Conservation (phyloP, 495 filamentous ascomycete species). For the Penicillium cinerascens region DNA sequence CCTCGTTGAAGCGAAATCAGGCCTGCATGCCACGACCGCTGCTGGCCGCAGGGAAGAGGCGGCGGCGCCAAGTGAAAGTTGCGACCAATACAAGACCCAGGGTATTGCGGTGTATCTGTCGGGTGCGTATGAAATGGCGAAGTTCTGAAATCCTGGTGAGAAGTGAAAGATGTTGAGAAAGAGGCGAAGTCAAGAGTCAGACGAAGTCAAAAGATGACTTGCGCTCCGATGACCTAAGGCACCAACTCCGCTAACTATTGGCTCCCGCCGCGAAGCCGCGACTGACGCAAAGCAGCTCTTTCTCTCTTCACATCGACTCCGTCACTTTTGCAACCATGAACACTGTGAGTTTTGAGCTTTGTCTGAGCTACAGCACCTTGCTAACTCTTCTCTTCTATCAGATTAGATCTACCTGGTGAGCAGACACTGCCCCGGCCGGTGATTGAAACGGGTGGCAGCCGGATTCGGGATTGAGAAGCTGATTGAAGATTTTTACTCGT, state of each 20-base stretch:
- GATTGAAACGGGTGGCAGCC: not conserved
- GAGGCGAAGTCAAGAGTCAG: not conserved
- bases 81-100: not conserved
- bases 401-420: conserved; percentile 55
- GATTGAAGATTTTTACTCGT: conserved; percentile 15
- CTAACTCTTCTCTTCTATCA: conserved; percentile 16
- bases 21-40: conserved; percentile 22
- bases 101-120: too few species aligned
- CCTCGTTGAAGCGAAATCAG: conserved; percentile 15
- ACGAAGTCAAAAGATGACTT: not conserved
- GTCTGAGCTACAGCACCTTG: not conserved
- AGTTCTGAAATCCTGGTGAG: not conserved
- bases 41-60: conserved; percentile 15
- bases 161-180: not conserved
- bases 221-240: too few species aligned
- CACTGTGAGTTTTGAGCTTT: conserved; percentile 31
- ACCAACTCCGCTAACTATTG: too few species aligned
- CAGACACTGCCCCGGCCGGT: conserved; percentile 1
- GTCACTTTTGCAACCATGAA: conserved; percentile 37
- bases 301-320: conserved; percentile 10
- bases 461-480: conserved; percentile 15
- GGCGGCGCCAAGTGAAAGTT: not conserved
- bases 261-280: not conserved
- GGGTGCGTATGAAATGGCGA: not conserved
- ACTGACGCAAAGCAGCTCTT: conserved; percentile 33